These are phyloP conservation scores for Phallus indusiatus DNA, from an alignment of 768 basidiomycete species.

Conservation along the genomic window DNA sequence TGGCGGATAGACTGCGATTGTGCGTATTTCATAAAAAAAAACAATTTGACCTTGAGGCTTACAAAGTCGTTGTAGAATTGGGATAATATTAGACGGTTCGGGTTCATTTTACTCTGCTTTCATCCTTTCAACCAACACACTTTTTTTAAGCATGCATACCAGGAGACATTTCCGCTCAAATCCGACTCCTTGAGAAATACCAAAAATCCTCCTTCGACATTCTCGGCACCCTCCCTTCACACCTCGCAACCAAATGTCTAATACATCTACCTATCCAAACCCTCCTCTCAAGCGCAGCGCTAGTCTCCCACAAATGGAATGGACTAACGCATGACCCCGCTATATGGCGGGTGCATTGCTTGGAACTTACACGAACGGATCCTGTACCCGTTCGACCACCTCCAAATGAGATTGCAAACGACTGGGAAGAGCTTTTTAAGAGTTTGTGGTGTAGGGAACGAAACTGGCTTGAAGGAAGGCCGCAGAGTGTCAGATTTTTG, in stretches of 20 bases:
- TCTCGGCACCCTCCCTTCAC: conserved; percentile 58
- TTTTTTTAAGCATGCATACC: conserved; percentile 56
- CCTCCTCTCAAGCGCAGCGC: conserved; percentile 29
- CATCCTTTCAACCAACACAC: conserved; percentile 4
- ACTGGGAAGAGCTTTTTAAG: conserved; percentile 62
- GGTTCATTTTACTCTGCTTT: conserved; percentile 8
- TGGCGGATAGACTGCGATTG: conserved; percentile 68
- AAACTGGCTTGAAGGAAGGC: conserved; percentile 68
- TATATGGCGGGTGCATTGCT: conserved; percentile 70
- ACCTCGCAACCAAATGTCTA: conserved; percentile 56
- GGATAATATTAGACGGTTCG: conserved; percentile 54
- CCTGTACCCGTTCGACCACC: conserved; percentile 59
- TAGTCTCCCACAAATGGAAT: conserved; percentile 38
- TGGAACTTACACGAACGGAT: conserved; percentile 63
- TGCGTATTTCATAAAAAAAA: conserved; percentile 29
- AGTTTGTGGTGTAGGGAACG: conserved; percentile 78
- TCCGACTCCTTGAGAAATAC: conserved; percentile 78
- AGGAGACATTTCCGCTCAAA: conserved; percentile 77
- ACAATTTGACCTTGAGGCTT: conserved; percentile 1
- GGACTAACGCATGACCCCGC: conserved; percentile 49
- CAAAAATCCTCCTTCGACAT: conserved; percentile 75
- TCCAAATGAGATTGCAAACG: conserved; percentile 34
- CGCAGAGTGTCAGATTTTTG: conserved; percentile 70
- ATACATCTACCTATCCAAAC: conserved; percentile 49
- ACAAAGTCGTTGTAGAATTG: conserved; percentile 31